Evolutionary conservation across 2,329 filamentous ascomycete species (phyloP).

Genomic region (Penicillium olsonii): DNA sequence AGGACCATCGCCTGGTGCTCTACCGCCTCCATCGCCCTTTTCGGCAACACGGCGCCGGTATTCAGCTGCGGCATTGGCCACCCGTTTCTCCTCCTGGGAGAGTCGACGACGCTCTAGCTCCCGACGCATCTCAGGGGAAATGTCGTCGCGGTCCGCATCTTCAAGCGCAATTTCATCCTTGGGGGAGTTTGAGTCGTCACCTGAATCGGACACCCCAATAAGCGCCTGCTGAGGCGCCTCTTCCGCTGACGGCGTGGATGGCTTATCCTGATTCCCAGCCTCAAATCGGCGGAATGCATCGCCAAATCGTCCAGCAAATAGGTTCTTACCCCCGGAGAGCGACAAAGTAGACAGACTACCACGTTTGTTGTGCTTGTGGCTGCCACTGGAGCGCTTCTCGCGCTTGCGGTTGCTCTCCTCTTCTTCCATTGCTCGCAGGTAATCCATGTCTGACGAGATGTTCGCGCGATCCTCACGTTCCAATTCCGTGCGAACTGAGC

Average conservation of each 20-base stretch:
- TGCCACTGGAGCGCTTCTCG: slow-evolving; percentile 58
- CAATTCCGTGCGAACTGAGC: slow-evolving; percentile 36
- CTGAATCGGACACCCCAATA: slow-evolving; percentile 68
- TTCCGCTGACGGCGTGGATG: slow-evolving; percentile 44
- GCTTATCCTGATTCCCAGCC: slow-evolving; percentile 47
- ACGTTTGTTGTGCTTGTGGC: slow-evolving; percentile 67
- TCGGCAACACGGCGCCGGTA: slow-evolving; percentile 75
- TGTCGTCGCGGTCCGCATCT: slow-evolving; percentile 66
- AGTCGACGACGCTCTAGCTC: slow-evolving; percentile 82
- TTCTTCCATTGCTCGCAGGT: slow-evolving; percentile 73
- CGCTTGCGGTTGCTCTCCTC: slow-evolving; percentile 60
- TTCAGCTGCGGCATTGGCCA: slow-evolving; percentile 84
- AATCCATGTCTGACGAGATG: slow-evolving; percentile 80
- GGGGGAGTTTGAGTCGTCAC: slow-evolving; percentile 53
- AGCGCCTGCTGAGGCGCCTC: slow-evolving; percentile 58
- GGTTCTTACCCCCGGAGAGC: slow-evolving; percentile 72
- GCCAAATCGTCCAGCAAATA: slow-evolving; percentile 85
- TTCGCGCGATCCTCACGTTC: slow-evolving; percentile 50
- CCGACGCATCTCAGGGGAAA: slow-evolving; percentile 84
- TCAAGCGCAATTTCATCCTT: slow-evolving; percentile 53
- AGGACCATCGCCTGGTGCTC: slow-evolving; percentile 54
- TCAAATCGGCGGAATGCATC: slow-evolving; percentile 95
- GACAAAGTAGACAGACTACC: slow-evolving; percentile 70
- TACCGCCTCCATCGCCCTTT: slow-evolving; percentile 50
- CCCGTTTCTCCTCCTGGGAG: slow-evolving; percentile 84